Base-by-base conservation (phyloP, 2,329 filamentous ascomycete species). In the Pseudohalonectria lignicola region DNA sequence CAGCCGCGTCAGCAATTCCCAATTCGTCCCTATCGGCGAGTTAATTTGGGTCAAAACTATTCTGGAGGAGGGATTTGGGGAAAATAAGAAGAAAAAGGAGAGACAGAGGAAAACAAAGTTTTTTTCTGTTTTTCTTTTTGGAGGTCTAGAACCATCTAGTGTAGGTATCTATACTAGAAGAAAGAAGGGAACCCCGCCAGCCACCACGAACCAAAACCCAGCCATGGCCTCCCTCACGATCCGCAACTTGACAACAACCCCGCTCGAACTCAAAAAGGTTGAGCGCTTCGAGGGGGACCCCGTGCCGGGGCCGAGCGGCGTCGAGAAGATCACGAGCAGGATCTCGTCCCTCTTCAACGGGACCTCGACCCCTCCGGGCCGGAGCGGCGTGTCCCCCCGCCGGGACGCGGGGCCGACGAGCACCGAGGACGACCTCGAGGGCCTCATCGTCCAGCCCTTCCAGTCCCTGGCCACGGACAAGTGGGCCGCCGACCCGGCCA, bases 221-320 rank as follows among this genome's bases (percentile, higher is more conserved):
- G 41, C n/a, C 40, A 74, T 73, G 69, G 58, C 64, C 15, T 58
- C 62, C 41, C 64, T 94, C 47, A 83, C 74, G 4, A 75, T 95
- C 50, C 86, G 88, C 51, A 95, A 95, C 58, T 65, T 94, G 46
- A 90, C 85, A 32, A 67, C 74, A 41, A 79, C 74, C 35, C 69
- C 77, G n/a, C 65, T 94, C 39, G 75, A 80, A 47, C 71, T 95
- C 49, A 79, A 78, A 56, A 58, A 54, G 42, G 66, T 90, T 41
- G 83, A 93, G 63, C 79, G 81, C 47, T 87, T 87, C 55, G 73
- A 78, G 47, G 69, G 57, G 21, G 54, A 64, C 41, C 55, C 57
- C 18, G 49, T 62, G 63, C 29, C 32, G 25, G 12, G 31, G n/a
- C 15, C 19, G 4, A 16, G 13, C 12, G 37, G 20, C 9, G 28